Conservation (phyloP, 2,329 filamentous ascomycete genomes). For the Rhytidhysteron rufulum region DNA sequence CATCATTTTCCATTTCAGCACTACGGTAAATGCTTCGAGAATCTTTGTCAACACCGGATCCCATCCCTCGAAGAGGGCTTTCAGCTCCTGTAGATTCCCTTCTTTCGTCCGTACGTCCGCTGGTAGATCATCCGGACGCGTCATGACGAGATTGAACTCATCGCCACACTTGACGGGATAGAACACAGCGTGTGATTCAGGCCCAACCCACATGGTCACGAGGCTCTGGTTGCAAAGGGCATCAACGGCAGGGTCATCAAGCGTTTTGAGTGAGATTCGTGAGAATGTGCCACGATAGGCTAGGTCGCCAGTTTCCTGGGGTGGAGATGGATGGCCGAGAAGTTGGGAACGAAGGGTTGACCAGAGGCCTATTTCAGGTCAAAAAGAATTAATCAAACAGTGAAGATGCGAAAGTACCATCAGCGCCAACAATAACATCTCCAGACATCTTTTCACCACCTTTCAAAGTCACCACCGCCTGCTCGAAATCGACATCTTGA, state of each 20-base stretch:
- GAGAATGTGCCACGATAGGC: conserved; percentile 49
- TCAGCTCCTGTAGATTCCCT: conserved; percentile 58
- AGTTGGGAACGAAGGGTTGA: conserved; percentile 9
- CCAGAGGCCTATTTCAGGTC: conserved; percentile 6
- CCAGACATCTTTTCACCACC: conserved; percentile 6
- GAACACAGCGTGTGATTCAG: conserved; percentile 54
- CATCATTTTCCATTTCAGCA: conserved; percentile 13
- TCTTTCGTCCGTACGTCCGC: conserved; percentile 45
- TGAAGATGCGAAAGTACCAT: conserved; percentile 4
- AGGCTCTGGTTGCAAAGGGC: conserved; percentile 7
- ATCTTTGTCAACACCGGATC: conserved; percentile 48
- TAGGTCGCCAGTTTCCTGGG: conserved; percentile 57
- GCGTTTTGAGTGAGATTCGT: conserved; percentile 3
- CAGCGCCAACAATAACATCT: conserved; percentile 12
- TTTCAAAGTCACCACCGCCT: conserved; percentile 5
- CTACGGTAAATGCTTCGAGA: conserved; percentile 6
- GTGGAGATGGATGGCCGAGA: conserved; percentile 44
- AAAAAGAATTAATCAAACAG: neutral
- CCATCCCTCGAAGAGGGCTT: conserved; percentile 55
- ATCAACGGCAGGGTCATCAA: conserved; percentile 8
- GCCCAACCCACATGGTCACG: conserved; percentile 37
- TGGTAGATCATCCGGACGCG: conserved; percentile 59
- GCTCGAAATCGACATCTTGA: conserved; percentile 8
- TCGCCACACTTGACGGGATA: conserved; percentile 56
- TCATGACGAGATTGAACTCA: conserved; percentile 60